phyloP scores from a whole-genome alignment of 2,329 filamentous ascomycete genomes.

The Aspergillus sergii region DNA sequence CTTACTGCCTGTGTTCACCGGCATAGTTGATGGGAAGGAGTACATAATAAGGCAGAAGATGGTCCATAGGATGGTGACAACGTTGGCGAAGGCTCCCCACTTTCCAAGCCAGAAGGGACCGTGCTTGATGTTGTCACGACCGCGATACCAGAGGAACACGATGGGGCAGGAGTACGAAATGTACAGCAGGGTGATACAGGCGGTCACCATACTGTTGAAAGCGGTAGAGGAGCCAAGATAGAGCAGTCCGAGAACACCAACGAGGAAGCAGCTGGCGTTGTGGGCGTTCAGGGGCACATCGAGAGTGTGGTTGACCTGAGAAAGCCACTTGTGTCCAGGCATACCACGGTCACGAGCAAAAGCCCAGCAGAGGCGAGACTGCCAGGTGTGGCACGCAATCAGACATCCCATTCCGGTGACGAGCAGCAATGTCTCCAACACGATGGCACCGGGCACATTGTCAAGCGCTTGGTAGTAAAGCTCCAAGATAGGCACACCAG shows the following conservation, averaged over 20 bases:
- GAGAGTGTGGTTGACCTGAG: constrained; percentile 42
- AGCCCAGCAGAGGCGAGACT: constrained; percentile 54
- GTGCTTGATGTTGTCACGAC: constrained; percentile 48
- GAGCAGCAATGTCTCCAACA: constrained; percentile 50
- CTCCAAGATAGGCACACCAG: constrained; percentile 52
- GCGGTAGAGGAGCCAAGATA: constrained; percentile 49
- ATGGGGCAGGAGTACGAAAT: constrained; percentile 52
- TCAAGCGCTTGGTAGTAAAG: constrained; percentile 50
- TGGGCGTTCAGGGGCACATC: constrained; percentile 53
- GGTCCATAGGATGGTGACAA: constrained; percentile 50
- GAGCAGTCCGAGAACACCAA: constrained; percentile 50
- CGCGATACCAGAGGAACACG: constrained; percentile 48
- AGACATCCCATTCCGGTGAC: constrained; percentile 52
- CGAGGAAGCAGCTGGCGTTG: constrained; percentile 48
- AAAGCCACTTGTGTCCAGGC: constrained; percentile 46
- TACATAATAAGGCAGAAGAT: constrained; percentile 41
- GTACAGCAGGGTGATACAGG: constrained; percentile 53
- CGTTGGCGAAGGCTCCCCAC: constrained; percentile 47
- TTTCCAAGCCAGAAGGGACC: constrained; percentile 54
- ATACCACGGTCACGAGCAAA: constrained; percentile 55
- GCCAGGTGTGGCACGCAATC: constrained; percentile 54
- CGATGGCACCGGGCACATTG: constrained; percentile 49
- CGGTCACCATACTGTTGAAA: constrained; percentile 48
- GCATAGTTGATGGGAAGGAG: constrained; percentile 42
- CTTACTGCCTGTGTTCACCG: constrained; percentile 39